Percentiles rank a stretch among this genome's conserved stretches.
Conservation (phyloP, 2,329 filamentous ascomycete genomes). For the Colletotrichum paranaense region DNA sequence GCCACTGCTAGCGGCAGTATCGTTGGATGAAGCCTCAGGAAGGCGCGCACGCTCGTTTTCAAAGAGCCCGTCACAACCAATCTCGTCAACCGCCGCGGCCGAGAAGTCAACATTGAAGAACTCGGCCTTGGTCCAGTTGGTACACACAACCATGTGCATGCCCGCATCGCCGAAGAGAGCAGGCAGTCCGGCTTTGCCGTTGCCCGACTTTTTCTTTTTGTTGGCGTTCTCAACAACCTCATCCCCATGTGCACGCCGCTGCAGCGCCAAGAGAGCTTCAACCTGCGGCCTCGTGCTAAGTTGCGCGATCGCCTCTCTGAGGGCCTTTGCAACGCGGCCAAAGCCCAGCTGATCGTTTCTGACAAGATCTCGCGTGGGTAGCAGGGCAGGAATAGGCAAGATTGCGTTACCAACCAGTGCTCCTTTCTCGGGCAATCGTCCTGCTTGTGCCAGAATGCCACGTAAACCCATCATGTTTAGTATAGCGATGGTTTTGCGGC, state of each 20-base stretch:
- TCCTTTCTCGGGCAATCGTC: not conserved
- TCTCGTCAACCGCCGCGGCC: not conserved
- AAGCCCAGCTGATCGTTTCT: not conserved
- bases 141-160: slow-evolving; percentile 35
- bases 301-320: not conserved
- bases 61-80: slow-evolving; percentile 1
- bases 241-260: not conserved
- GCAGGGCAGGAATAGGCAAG: slow-evolving; percentile 1
- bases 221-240: not conserved
- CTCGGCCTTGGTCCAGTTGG: slow-evolving; percentile 39
- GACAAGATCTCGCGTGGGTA: slow-evolving; percentile 18
- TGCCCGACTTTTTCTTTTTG: not conserved
- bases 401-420: slow-evolving; percentile 1
- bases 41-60: not conserved
- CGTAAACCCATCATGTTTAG: slow-evolving; percentile 10
- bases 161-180: slow-evolving; percentile 35
- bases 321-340: not conserved
- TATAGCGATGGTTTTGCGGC: not conserved
- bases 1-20: not conserved
- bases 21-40: not conserved
- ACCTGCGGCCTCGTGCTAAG: slow-evolving; percentile 41
- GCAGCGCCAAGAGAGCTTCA: slow-evolving; percentile 7
- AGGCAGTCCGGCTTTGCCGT: not conserved
- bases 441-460: not conserved
- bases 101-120: slow-evolving; percentile 34